These are phyloP conservation scores for Striga asiatica DNA, from an alignment of 257 asterid genomes.

Conservation along the genomic window DNA sequence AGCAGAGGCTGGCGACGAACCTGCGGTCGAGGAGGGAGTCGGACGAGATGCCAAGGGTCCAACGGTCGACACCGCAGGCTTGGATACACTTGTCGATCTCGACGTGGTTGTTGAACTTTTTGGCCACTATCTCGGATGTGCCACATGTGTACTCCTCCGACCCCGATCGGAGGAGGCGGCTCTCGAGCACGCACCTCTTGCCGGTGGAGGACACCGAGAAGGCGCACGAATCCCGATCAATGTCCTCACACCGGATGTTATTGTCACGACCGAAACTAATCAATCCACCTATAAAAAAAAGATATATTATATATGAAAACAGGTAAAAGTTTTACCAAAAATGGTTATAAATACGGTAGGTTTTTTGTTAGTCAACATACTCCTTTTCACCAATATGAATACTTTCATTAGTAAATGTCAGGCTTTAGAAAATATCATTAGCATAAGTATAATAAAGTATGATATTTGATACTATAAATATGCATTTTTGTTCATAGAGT, in stretches of 20 bases:
- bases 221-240: slow-evolving; percentile 36
- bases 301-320: no score
- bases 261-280: no score
- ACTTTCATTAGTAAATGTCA: no score
- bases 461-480: no score
- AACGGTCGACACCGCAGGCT: slow-evolving; percentile 54
- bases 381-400: no score
- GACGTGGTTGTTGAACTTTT: slow-evolving; percentile 31
- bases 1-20: slow-evolving; percentile 51
- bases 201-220: slow-evolving; percentile 50
- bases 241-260: slow-evolving; percentile 35
- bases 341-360: no score
- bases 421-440: no score
- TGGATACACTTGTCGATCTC: slow-evolving; percentile 53
- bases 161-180: slow-evolving; percentile 34
- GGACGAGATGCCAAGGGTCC: slow-evolving; percentile 68
- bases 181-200: slow-evolving; percentile 70
- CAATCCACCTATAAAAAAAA: no score
- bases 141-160: slow-evolving; percentile 35
- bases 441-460: no score
- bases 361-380: no score
- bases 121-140: slow-evolving; percentile 54
- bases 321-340: no score
- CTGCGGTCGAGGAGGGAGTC: slow-evolving; percentile 52
- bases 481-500: no score